Evolutionary conservation across 2,329 filamentous ascomycete species (phyloP).

Genomic region (Exophiala dermatitidis): DNA sequence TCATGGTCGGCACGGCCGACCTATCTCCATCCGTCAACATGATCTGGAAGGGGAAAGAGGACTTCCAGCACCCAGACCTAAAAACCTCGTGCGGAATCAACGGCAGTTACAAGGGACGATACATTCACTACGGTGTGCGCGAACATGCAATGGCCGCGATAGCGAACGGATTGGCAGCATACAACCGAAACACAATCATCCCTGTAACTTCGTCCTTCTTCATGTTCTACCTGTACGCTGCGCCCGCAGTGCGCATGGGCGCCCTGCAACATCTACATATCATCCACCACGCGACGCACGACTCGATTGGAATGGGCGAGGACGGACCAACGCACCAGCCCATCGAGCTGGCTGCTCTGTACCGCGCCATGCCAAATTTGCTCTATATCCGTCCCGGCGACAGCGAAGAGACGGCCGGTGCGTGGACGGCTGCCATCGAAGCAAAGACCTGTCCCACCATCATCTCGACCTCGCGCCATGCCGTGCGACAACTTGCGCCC

Average conservation of each 20-base stretch:
- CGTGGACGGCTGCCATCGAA: constrained; percentile 45
- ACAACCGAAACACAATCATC: constrained; percentile 45
- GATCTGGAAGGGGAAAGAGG: constrained; percentile 47
- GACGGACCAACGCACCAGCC: constrained; percentile 57
- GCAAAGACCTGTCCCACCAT: constrained; percentile 32
- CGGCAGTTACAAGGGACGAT: constrained; percentile 28
- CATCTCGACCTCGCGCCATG: constrained; percentile 39
- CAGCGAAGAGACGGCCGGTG: constrained; percentile 51
- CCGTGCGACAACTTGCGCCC: constrained; percentile 36
- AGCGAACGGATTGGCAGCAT: constrained; percentile 64
- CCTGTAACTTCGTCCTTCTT: constrained; percentile 52
- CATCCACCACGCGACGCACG: constrained; percentile 55
- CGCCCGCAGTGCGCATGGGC: constrained; percentile 52
- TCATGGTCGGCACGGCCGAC: constrained; percentile 51
- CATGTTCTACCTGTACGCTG: constrained; percentile 53
- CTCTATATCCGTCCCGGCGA: constrained; percentile 53
- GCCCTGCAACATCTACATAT: constrained; percentile 48
- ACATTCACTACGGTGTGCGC: constrained; percentile 79
- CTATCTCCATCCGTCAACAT: constrained; percentile 50
- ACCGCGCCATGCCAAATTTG: constrained; percentile 55
- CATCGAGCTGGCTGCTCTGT: constrained; percentile 49
- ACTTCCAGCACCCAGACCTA: constrained; percentile 45
- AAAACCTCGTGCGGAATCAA: neutral
- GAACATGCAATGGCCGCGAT: constrained; percentile 88
- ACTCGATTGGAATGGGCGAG: constrained; percentile 52